phyloP scores from a whole-genome alignment of 345 rosid species.

The Mallotus nudiflorus region DNA sequence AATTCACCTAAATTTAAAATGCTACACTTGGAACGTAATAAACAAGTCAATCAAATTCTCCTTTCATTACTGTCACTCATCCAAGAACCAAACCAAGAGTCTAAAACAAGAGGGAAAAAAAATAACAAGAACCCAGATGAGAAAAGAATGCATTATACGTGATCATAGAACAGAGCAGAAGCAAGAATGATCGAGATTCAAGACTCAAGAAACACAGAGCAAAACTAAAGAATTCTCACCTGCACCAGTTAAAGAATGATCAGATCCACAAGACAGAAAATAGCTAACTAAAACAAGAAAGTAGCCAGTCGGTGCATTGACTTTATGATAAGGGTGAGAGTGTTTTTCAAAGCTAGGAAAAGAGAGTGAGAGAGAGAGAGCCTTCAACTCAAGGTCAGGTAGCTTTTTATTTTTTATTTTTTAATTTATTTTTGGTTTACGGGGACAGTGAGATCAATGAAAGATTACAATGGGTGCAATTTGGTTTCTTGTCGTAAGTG shows the following conservation, averaged over 20 bases:
- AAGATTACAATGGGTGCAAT: slow-evolving; percentile 6
- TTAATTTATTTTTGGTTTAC: neutral
- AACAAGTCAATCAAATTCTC: too few species aligned
- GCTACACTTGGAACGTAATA: too few species aligned
- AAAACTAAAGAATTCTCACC: neutral
- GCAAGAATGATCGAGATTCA: neutral
- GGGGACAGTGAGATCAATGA: slow-evolving; percentile 23
- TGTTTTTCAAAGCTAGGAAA: slow-evolving; percentile 9
- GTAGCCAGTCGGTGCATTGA: slow-evolving; percentile 48
- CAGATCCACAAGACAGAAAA: slow-evolving; percentile 18
- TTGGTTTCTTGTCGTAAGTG: slow-evolving; percentile 27
- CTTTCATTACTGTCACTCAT: too few species aligned
- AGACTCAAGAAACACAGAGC: neutral
- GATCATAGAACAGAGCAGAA: neutral
- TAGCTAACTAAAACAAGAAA: too few species aligned
- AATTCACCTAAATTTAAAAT: too few species aligned
- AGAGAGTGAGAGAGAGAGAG: neutral
- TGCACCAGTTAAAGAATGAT: slow-evolving; percentile 9
- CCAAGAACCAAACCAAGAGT: slow-evolving; percentile 12
- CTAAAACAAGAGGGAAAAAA: slow-evolving; percentile 7
- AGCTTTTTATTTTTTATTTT: too few species aligned
- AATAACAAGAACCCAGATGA: slow-evolving; percentile 9
- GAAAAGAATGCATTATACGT: slow-evolving; percentile 12
- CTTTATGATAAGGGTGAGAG: slow-evolving; percentile 14
- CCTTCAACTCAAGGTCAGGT: too few species aligned